Evolutionary conservation across 73 alveolate species (phyloP).

Genomic region (Breviolum minutum): DNA sequence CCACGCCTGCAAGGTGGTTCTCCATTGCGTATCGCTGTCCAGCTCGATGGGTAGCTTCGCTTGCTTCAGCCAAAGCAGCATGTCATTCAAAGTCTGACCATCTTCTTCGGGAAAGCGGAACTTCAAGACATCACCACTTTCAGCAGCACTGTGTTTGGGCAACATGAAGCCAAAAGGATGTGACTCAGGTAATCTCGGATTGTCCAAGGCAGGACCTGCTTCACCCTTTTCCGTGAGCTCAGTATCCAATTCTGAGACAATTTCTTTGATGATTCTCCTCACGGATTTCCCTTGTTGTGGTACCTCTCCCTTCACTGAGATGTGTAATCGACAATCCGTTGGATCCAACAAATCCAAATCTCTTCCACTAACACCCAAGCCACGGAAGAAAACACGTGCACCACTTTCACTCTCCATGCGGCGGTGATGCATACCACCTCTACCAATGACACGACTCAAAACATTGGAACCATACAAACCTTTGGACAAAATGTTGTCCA

Average conservation of each 20-base stretch:
- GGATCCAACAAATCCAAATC: constrained; percentile 67
- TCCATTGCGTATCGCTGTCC: constrained; percentile 92
- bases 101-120: constrained; percentile 93
- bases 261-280: constrained; percentile 89
- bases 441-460: constrained; percentile 80
- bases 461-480: constrained; percentile 90
- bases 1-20: constrained; percentile 92
- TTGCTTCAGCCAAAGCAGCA: constrained; percentile 92
- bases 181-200: constrained; percentile 72
- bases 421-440: constrained; percentile 89
- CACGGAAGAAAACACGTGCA: constrained; percentile 95
- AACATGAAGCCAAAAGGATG: constrained; percentile 95
- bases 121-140: constrained; percentile 69
- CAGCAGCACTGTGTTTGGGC: constrained; percentile 37
- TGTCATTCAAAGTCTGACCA: constrained; percentile 92
- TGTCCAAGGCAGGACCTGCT: constrained; percentile 69
- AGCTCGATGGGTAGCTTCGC: constrained; percentile 90
- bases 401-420: constrained; percentile 95
- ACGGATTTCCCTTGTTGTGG: constrained; percentile 89
- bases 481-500: constrained; percentile 67
- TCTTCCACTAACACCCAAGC: constrained; percentile 86
- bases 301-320: constrained; percentile 90
- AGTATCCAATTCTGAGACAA: constrained; percentile 65
- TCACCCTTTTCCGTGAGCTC: constrained; percentile 87
- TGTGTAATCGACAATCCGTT: constrained; percentile 78